These are phyloP conservation scores for Metschnikowia amazonensis DNA, from an alignment of 805 yeast species.

Conservation along the genomic window DNA sequence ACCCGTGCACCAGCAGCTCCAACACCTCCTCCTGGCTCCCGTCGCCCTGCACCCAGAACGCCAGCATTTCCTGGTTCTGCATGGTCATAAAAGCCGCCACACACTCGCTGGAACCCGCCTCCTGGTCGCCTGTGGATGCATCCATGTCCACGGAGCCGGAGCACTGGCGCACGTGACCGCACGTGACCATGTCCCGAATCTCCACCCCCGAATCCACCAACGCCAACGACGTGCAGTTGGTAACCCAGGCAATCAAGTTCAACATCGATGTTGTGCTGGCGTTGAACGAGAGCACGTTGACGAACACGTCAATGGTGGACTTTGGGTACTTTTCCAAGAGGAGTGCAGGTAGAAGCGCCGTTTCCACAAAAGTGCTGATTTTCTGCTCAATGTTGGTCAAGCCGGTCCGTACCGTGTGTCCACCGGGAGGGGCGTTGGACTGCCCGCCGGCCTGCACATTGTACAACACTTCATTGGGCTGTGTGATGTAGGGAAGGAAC, in stretches of 20 bases:
- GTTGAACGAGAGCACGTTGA: constrained; percentile 56
- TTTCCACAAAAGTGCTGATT: constrained; percentile 48
- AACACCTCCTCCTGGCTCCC: constrained; percentile 23
- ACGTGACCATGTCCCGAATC: constrained; percentile 68
- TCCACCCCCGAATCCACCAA: constrained; percentile 84
- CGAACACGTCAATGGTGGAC: constrained; percentile 76
- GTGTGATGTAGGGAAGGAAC: constrained; percentile 48
- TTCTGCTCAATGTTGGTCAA: constrained; percentile 42
- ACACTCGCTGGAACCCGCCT: constrained; percentile 12
- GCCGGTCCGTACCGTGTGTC: constrained; percentile 28
- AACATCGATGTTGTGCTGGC: constrained; percentile 26
- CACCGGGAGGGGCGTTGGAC: constrained; percentile 18
- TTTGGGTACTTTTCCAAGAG: constrained; percentile 78
- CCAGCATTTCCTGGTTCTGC: constrained; percentile 54
- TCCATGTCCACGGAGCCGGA: constrained; percentile 10
- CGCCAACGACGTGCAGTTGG: constrained; percentile 68
- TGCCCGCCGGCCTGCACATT: constrained; percentile 13
- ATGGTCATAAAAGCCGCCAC: constrained; percentile 52
- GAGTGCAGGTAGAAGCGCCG: constrained; percentile 51
- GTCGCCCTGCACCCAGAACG: constrained; percentile 48
- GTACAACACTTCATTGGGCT: constrained; percentile 32
- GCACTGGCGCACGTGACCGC: constrained; percentile 45
- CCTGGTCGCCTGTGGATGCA: constrained; percentile 10
- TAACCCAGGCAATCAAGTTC: constrained; percentile 47
- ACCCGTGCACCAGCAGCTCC: constrained; percentile 35